phyloP scores from a whole-genome alignment of 2,329 filamentous ascomycete genomes.

The Magnaporthiopsis rhizophila region DNA sequence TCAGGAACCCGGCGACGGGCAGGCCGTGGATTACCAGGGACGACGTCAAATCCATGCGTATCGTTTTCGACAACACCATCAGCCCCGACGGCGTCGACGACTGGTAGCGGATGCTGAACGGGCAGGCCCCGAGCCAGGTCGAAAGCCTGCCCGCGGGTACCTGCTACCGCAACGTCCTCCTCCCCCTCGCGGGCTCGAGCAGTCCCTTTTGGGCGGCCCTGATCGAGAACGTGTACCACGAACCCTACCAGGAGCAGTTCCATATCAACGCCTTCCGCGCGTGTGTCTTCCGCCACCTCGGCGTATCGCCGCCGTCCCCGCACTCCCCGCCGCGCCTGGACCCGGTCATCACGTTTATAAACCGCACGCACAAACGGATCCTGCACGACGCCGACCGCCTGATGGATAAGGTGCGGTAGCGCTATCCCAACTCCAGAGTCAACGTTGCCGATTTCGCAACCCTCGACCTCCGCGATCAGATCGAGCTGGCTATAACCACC shows the following conservation, averaged over 20 bases:
- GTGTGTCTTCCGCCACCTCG: constrained; percentile 1
- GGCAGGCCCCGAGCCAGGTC: not conserved
- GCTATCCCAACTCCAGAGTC: constrained; percentile 14
- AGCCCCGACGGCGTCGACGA: not conserved
- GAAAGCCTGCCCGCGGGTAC: not conserved
- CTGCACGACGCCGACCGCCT: constrained; percentile 13
- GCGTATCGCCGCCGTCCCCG: not conserved
- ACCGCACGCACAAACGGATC: constrained; percentile 14
- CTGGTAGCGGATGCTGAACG: not conserved
- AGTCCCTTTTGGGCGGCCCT: constrained; percentile 19
- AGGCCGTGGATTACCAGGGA: constrained; percentile 13
- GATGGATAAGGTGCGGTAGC: constrained; percentile 10
- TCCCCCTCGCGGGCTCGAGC: constrained; percentile 17
- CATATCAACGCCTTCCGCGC: constrained; percentile 9
- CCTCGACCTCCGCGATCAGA: constrained; percentile 15
- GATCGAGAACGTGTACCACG: constrained; percentile 9
- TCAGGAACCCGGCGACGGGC: constrained; percentile 13
- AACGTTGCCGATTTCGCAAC: constrained; percentile 15
- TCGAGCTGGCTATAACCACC: constrained; percentile 13
- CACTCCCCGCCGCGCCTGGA: not conserved
- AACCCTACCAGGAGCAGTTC: constrained; percentile 8
- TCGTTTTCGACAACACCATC: constrained; percentile 14
- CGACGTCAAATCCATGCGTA: constrained; percentile 13
- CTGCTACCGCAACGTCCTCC: constrained; percentile 12
- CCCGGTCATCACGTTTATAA: constrained; percentile 16